Evolutionary conservation across 495 filamentous ascomycete genomes (phyloP), one percentile per base, ranked within the genome.

Genomic region (Hypoxylon subgilvum): DNA sequence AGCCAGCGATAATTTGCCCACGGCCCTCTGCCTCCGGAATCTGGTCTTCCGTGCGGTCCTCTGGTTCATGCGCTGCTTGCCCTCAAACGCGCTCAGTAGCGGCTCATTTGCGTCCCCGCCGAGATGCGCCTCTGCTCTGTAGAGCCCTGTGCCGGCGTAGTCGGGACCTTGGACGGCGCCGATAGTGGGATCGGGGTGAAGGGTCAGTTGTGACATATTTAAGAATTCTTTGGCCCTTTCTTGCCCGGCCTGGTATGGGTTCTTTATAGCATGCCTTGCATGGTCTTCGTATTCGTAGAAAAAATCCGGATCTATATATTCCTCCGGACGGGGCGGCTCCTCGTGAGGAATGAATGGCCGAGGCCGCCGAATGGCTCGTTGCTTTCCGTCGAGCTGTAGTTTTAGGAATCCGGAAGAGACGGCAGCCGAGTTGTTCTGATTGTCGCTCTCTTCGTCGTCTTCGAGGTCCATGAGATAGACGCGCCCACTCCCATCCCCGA

Each of bases 401-500:
- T 63, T 52, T 1, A 63, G 52, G 22, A 69, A 63, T 0, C 46
- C 42, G 1, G 60, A 46, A 3, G 67, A 61, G 18, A 14, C 6
- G 4, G 38, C 19, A 6, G 53, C 36, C 1, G 44, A 17, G 8
- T 22, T 16, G 18, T 25, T 21, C 4, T 52, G 44, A n/a, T n/a
- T n/a, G 2, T 38, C 30, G 4, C 52, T 49, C 12, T 69, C 50
- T 1, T 74, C 71, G 0, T 76, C 71, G 3, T 69, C 67, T 40
- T 80, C 68, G n/a, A 76, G 18, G 0, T 82, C 83, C 0, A 96
- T 70, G 0, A 94, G 65, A 52, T 88, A 87, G 6, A 96, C 74
- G 0, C 84, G 84, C 18, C 90, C 91, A 23, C 82, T 85, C 8
- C 84, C 84, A 69, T 92, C 90, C 18, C 91, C 91, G 27, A 96